Conservation (phyloP, 805 yeast genomes). For the Metschnikowia lachancei region DNA sequence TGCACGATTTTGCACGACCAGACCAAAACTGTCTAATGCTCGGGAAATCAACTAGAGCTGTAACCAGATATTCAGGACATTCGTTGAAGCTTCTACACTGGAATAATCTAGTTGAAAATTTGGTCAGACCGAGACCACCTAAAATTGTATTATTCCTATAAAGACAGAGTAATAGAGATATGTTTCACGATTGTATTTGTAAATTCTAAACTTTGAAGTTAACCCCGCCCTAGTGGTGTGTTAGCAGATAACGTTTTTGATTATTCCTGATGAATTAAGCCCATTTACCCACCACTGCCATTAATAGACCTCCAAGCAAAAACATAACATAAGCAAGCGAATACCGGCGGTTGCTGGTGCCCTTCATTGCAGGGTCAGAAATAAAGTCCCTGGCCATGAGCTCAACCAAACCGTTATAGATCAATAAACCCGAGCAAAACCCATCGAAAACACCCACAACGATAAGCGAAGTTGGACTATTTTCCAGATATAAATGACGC, state of each 20-base stretch:
- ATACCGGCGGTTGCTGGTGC: slow-evolving; percentile 50
- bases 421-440: slow-evolving; percentile 71
- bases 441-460: slow-evolving; percentile 74
- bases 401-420: slow-evolving; percentile 77
- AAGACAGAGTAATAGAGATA: too few relatives aligned
- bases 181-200: background rate
- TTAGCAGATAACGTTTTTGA: background rate
- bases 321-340: slow-evolving; percentile 50
- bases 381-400: slow-evolving; percentile 76
- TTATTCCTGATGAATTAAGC: slow-evolving; percentile 38
- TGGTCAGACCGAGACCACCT: too few relatives aligned
- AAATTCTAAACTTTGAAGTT: background rate
- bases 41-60: too few relatives aligned
- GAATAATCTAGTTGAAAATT: too few relatives aligned
- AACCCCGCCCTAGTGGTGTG: background rate
- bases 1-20: too few relatives aligned
- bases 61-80: too few relatives aligned
- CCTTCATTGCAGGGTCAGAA: slow-evolving; percentile 60
- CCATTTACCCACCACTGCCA: slow-evolving; percentile 79
- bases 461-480: slow-evolving; percentile 55
- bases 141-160: too few relatives aligned
- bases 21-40: too few relatives aligned
- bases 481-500: slow-evolving; percentile 58
- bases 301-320: slow-evolving; percentile 68
- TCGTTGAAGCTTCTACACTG: too few relatives aligned